A percentile compares a stretch with the other conserved stretches of the same genome.
Evolutionary conservation across 257 asterid species (phyloP).

Genomic region (Fraxinus excelsior): DNA sequence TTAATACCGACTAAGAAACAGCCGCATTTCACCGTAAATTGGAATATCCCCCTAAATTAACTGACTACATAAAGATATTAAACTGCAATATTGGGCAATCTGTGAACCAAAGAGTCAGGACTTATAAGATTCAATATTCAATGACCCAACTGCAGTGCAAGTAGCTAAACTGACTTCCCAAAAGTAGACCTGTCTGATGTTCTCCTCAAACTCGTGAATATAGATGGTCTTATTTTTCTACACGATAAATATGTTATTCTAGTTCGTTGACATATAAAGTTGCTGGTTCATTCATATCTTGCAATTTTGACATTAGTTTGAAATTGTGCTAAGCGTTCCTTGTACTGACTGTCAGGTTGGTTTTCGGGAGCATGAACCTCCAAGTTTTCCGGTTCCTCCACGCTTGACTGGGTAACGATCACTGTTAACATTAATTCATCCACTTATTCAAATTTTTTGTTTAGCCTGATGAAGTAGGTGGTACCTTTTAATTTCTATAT

Average conservation of each 20-base stretch:
- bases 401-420: constrained; percentile 54
- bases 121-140: neutral
- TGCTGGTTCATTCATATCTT: constrained; percentile 15
- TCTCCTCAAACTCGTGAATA: neutral
- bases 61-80: neutral
- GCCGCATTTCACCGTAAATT: neutral
- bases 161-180: neutral
- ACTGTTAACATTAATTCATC: constrained; percentile 6
- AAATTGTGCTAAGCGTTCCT: constrained; percentile 19
- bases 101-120: neutral
- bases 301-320: constrained; percentile 3
- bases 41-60: neutral
- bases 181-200: neutral
- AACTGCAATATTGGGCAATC: constrained; percentile 10
- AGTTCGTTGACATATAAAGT: neutral
- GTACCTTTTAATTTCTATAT: constrained; percentile 14
- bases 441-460: constrained; percentile 3
- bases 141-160: neutral
- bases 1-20: neutral
- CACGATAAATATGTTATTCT: constrained; percentile 1
- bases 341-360: constrained; percentile 51
- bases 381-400: constrained; percentile 55
- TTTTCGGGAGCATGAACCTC: constrained; percentile 55
- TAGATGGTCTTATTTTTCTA: neutral
- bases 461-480: constrained; percentile 5